Evolutionary conservation across 108 stramenopile genomes (phyloP).

Genomic region (Cyclotella baltica): DNA sequence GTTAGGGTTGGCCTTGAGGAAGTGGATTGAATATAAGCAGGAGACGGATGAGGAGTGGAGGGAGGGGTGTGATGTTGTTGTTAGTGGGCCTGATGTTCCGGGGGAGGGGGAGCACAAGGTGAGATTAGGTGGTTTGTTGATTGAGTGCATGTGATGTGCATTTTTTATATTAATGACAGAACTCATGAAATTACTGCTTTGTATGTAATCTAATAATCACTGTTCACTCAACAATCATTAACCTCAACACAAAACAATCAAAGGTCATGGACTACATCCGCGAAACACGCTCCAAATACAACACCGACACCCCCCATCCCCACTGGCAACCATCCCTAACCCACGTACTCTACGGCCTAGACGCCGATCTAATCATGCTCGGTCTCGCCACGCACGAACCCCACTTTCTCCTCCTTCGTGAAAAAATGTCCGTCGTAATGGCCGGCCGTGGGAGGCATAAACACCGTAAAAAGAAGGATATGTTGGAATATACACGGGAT

Average conservation of each 20-base stretch:
- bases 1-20: slow-evolving; percentile 88
- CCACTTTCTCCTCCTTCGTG: slow-evolving; percentile 94
- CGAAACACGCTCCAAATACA: slow-evolving; percentile 61
- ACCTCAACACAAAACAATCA: background rate
- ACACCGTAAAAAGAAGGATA: slow-evolving; percentile 93
- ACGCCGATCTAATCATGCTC: slow-evolving; percentile 99
- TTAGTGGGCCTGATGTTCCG: slow-evolving; percentile 98
- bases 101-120: slow-evolving; percentile 99
- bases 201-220: too few species aligned
- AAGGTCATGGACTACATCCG: slow-evolving; percentile 96
- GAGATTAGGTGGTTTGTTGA: background rate
- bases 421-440: slow-evolving; percentile 97
- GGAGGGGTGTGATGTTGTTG: slow-evolving; percentile 86
- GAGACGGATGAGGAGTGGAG: slow-evolving; percentile 95
- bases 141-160: background rate
- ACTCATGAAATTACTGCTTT: too few species aligned
- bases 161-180: too few species aligned
- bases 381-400: slow-evolving; percentile 96
- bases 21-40: slow-evolving; percentile 94
- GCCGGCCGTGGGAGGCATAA: slow-evolving; percentile 87
- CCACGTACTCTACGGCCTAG: slow-evolving; percentile 97
- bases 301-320: slow-evolving; percentile 48
- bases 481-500: slow-evolving; percentile 89
- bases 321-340: slow-evolving; percentile 70
- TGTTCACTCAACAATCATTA: background rate